phyloP scores from a whole-genome alignment of 2,329 filamentous ascomycete species.

The Colletotrichum tanaceti region DNA sequence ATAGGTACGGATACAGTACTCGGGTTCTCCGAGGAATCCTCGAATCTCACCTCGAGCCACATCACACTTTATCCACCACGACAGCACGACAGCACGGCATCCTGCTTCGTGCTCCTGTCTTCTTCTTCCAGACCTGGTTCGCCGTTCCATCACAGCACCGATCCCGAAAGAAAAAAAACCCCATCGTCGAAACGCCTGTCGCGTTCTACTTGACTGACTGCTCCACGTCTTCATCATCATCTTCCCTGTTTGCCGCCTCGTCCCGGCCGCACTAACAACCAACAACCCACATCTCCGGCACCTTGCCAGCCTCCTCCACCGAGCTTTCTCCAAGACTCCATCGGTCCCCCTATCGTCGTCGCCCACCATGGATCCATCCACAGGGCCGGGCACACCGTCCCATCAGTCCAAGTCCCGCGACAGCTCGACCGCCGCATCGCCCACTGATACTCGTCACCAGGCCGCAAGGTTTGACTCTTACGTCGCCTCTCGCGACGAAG shows the following conservation, averaged over 20 bases:
- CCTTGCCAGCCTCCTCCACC: slow-evolving; percentile 30
- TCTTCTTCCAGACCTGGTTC: not conserved
- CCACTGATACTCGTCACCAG: slow-evolving; percentile 61
- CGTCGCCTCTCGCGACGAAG: slow-evolving; percentile 55
- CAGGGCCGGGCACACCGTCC: slow-evolving; percentile 49
- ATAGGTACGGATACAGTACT: not conserved
- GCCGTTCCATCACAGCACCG: not conserved
- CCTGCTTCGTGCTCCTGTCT: not conserved
- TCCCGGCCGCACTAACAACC: slow-evolving; percentile 31
- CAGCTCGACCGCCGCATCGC: slow-evolving; percentile 56
- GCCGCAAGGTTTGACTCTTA: slow-evolving; percentile 51
- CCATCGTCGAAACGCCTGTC: slow-evolving; percentile 22
- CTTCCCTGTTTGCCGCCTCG: slow-evolving; percentile 18
- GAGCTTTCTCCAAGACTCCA: slow-evolving; percentile 20
- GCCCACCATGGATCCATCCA: slow-evolving; percentile 58
- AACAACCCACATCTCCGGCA: slow-evolving; percentile 38
- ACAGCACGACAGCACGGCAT: not conserved
- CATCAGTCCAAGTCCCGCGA: slow-evolving; percentile 51
- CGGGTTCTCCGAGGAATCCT: slow-evolving; percentile 16
- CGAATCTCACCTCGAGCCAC: slow-evolving; percentile 4
- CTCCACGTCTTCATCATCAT: slow-evolving; percentile 6
- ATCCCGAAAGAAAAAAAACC: not conserved
- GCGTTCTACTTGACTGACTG: not conserved
- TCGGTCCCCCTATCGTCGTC: slow-evolving; percentile 20
- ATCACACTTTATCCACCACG: not conserved